These are phyloP conservation scores for Immersiporthe knoxdaviesiana DNA, from an alignment of 2,329 filamentous ascomycete genomes.

Conservation along the genomic window DNA sequence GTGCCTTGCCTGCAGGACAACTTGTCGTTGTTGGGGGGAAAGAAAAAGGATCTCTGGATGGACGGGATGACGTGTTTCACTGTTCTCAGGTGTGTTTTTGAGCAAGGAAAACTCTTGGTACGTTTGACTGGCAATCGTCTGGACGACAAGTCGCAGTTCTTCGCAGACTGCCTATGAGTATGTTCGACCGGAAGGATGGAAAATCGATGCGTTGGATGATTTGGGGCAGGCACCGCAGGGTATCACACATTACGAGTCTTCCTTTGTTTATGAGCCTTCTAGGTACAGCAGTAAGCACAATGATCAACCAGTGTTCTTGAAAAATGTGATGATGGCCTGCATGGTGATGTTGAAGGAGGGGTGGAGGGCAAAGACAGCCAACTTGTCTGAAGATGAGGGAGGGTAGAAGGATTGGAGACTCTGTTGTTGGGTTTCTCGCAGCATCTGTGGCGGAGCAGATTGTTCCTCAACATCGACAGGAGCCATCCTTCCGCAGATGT, in stretches of 20 bases:
- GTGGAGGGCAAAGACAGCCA: neutral
- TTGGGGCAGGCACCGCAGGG: no score
- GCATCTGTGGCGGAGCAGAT: no score
- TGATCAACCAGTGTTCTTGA: neutral
- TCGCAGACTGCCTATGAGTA: neutral
- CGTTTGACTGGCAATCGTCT: neutral
- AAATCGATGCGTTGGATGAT: neutral
- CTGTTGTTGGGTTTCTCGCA: no score
- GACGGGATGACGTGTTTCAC: neutral
- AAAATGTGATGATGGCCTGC: neutral
- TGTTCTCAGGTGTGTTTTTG: neutral
- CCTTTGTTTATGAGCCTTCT: neutral
- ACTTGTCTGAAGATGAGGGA: neutral
- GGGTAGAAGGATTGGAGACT: neutral
- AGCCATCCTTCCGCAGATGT: no score
- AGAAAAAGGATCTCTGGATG: neutral
- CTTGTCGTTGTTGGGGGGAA: neutral
- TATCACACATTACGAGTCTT: neutral
- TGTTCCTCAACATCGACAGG: no score
- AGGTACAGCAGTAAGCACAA: neutral
- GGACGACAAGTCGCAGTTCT: neutral
- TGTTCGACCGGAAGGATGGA: neutral
- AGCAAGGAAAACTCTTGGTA: neutral
- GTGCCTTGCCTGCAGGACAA: no score
- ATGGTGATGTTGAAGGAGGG: neutral